Base-by-base conservation (phyloP, 306 rosid species). In the Prunus mira region DNA sequence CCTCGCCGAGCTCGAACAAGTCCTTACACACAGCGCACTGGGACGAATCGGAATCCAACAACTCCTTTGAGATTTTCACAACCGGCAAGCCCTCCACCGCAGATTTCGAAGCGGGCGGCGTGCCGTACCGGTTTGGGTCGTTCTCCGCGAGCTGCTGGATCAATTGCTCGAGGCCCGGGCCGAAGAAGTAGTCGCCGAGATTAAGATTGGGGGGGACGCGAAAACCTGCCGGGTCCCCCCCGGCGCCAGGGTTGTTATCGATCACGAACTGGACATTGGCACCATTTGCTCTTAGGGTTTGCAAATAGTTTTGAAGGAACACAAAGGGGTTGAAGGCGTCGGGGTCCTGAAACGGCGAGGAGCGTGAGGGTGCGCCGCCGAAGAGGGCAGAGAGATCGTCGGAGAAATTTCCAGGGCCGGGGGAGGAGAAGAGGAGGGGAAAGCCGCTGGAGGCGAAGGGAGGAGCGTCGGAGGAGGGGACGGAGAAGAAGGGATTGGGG, bases 1-100 rank as follows among this genome's bases (percentile, higher is more conserved):
- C 88, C 67, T 91, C 93, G 1, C 77, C 86, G 1, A 91, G 88
- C 65, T 77, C 91, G 65, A 93, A 93, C n/a, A 86, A 82, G 62
- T 93, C 98, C 78, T 89, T 93, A 22, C 98, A 93, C 70, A 93
- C 98, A 1, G 98, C 98, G 12, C 98, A 93, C 84, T 93, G 98
- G 8, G 96, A 85, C 0, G 92, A 88, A 68, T 93, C 98, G 6
- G 97, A 83, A 2, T 80, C 86, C 76, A 93, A 84, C 20, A 91
- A 55, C 67, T 87, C 96, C 67, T 86, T 80, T 0, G 91, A 38
- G n/a, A 93, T 86, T 22, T 82, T 63, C 8, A 93, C 72, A 9
- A 77, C 55, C 3, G 97, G 96, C 7, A 93, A 88, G 12, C 72
- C 92, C 72, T 84, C 88, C 14, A 93, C 76, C 0, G 91, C 92